Evolutionary conservation across 202 grass and related monocot genomes (phyloP).

Genomic region (Cymbopogon flexuosus): DNA sequence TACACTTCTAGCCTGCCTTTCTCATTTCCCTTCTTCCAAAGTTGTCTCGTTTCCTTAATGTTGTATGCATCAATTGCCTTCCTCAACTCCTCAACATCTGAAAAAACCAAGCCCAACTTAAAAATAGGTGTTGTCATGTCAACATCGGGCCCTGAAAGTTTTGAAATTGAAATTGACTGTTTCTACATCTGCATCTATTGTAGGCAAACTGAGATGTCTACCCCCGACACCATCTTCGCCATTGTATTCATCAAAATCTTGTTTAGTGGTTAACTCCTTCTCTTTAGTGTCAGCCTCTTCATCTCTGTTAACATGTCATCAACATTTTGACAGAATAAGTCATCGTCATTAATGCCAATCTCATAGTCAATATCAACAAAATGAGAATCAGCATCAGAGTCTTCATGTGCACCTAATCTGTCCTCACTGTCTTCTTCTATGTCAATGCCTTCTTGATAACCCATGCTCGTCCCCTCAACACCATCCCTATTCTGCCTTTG

Average conservation of each 20-base stretch:
- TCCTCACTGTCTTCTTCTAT: not conserved
- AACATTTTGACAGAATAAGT: not conserved
- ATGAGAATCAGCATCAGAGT: not conserved
- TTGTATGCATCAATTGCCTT: too few relatives aligned
- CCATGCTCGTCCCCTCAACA: not conserved
- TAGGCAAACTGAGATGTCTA: not conserved
- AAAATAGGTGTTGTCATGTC: not conserved
- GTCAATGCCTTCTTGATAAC: not conserved
- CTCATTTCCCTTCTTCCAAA: too few relatives aligned
- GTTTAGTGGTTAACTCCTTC: not conserved
- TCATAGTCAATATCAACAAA: not conserved
- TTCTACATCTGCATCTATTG: not conserved
- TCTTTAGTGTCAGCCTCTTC: not conserved
- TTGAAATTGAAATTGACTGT: not conserved
- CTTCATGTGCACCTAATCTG: not conserved
- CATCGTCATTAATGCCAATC: not conserved
- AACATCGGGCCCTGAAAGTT: not conserved
- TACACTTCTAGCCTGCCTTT: too few relatives aligned
- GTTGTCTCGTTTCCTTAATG: too few relatives aligned
- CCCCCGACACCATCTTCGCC: not conserved
- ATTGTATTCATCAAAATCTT: not conserved
- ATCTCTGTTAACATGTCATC: not conserved
- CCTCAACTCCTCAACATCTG: too few relatives aligned
- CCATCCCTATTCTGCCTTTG: too few relatives aligned
- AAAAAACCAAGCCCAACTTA: not conserved